Evolutionary conservation across 2,329 filamentous ascomycete genomes (phyloP), one percentile per base, ranked within the genome.

Genomic region (Xylogone sp.): DNA sequence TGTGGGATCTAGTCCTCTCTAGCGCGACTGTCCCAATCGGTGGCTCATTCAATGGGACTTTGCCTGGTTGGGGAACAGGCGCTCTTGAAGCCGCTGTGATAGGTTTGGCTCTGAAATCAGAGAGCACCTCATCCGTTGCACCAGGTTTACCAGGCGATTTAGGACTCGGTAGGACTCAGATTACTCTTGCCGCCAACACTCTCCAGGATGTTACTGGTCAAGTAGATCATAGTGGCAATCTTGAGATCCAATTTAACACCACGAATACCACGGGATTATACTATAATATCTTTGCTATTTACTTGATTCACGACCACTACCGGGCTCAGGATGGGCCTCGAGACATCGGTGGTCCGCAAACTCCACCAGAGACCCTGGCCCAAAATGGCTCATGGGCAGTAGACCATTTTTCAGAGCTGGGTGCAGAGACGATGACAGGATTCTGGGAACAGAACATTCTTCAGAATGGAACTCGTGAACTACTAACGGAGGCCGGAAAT

Each of bases 381-480:
- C 58, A 68, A 19, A 70, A 71, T 50, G 69, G 69, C 3, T 71
- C 68, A 1, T 70, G 60, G 46, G 61, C 61, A 2, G 68, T 71
- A 3, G 69, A 72, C 45, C 54, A 75, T 55, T 75, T 70, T 55
- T 69, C 60, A 18, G 53, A 59, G 18, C 45, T 43, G 2, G 73
- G 72, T 2, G 72, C 72, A 0, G 56, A 65, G 43, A 60, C 62
- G 0, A 59, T 64, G 1, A 68, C 61, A 0, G 52, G 68, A 8
- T 75, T 74, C 51, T 71, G 67, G 67, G 68, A 74, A 24, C 49
- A 73, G 16, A 59, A 70, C 20, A 58, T 74, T 9, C 55, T 74
- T 1, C 56, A 57, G 3, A 62, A 66, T 44, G 64, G 63, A 1
- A 60, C 24, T 5, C 24, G 24, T 27, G 57, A 65, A 7, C 55